Evolutionary conservation across 345 rosid genomes (phyloP), one percentile per base, ranked within the genome.

Genomic region (Eucalyptus victrix): DNA sequence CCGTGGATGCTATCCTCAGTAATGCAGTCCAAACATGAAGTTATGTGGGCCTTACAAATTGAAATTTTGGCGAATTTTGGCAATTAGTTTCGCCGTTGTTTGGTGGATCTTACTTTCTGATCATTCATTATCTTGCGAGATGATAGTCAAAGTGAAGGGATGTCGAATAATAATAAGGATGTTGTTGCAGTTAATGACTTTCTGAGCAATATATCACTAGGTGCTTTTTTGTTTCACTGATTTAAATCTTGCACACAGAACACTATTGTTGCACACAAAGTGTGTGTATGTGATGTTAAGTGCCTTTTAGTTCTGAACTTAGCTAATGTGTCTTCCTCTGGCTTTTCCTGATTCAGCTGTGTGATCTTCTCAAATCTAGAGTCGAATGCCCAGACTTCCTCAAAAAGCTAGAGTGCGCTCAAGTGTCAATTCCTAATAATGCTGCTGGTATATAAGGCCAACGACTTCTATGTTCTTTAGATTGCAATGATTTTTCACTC

Each of bases 321-420:
- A 76, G 30, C 83, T 76, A 76, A 76, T 23, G 13, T 76, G 47
- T 76, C 47, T 76, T 76, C 7, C 7, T 76, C 83, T 76, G 16
- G 13, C 47, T 76, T 69, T 76, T 76, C 83, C 44, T 44, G 49
- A 87, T 93, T 95, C 96, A 98, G 99, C 93, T 98, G 86, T 95
- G 97, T 37, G 93, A 95, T 89, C 97, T 97, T 93, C 96, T 97
- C 51, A 96, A 94, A 91, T 97, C 99, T 67, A 95, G 99, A 93
- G 95, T 96, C 67, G 96, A 93, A 92, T 93, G 99, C 90, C 87
- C 95, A 1, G 95, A 95, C 89, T 97, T 97, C 91, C 96, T 97
- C 28, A 93, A 96, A 89, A 97, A 92, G 95, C 90, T 97, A 80
- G 98, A 95, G 91, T 88, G 88, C 89, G 96, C 96, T 7, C 98